phyloP scores from a whole-genome alignment of 805 yeast species.

The Saturnispora quitensis region DNA sequence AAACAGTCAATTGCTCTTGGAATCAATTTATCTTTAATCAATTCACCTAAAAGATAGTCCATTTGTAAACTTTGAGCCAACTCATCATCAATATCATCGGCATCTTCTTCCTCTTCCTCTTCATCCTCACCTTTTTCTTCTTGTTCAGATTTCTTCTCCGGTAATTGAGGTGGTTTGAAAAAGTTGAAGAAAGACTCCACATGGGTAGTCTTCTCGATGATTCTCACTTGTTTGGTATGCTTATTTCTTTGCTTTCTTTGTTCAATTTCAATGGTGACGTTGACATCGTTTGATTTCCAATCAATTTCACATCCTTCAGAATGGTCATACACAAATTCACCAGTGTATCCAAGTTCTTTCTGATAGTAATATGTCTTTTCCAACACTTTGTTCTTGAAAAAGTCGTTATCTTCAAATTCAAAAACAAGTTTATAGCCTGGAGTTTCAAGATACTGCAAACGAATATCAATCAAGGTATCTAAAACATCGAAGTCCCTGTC shows the following conservation, averaged over 20 bases:
- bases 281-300: conserved; percentile 73
- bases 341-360: conserved; percentile 86
- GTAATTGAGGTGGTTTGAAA: conserved; percentile 86
- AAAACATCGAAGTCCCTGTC: conserved; percentile 87
- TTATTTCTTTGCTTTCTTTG: conserved; percentile 96
- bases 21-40: conserved; percentile 87
- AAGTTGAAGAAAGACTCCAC: conserved; percentile 91
- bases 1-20: conserved; percentile 99
- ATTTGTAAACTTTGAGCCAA: conserved; percentile 78
- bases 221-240: conserved; percentile 91
- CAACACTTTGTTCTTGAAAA: conserved; percentile 62
- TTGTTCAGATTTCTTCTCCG: conserved; percentile 31
- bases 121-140: conserved; percentile 42
- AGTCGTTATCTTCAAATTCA: conserved; percentile 67
- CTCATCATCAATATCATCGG: conserved; percentile 61
- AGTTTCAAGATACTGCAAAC: conserved; percentile 65
- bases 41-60: conserved; percentile 94
- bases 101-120: conserved; percentile 29
- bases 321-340: conserved; percentile 94
- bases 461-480: conserved; percentile 55
- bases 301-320: conserved; percentile 85
- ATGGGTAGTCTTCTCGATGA: conserved; percentile 91
- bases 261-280: conserved; percentile 81
- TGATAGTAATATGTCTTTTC: conserved; percentile 89
- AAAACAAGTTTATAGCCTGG: conserved; percentile 89